Evolutionary conservation across 495 filamentous ascomycete species (phyloP).

Genomic region (Aspergillus indologenus): DNA sequence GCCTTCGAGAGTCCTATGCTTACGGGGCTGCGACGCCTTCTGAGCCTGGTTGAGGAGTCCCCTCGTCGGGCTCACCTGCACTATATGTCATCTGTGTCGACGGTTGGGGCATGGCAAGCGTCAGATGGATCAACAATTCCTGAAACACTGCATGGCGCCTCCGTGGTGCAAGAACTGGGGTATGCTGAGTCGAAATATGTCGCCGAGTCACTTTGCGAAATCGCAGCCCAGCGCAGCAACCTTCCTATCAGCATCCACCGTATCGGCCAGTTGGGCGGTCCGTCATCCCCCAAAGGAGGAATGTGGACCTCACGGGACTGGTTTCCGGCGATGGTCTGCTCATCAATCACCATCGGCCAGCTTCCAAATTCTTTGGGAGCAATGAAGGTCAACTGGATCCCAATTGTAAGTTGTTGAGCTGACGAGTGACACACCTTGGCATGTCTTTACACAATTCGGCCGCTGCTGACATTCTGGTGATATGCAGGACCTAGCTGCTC

Average conservation of each 20-base stretch:
- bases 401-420: conserved; percentile 27
- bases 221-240: conserved; percentile 34
- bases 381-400: conserved; percentile 25
- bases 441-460: neutral
- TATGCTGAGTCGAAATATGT: conserved; percentile 59
- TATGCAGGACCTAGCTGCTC: neutral
- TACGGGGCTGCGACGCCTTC: conserved; percentile 48
- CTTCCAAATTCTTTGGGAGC: conserved; percentile 22
- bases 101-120: conserved; percentile 36
- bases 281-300: conserved; percentile 25
- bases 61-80: conserved; percentile 27
- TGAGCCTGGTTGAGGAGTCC: conserved; percentile 13
- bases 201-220: conserved; percentile 50
- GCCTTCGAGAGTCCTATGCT: conserved; percentile 57
- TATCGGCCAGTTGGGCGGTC: conserved; percentile 58
- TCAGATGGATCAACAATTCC: conserved; percentile 36
- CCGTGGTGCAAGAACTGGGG: conserved; percentile 34
- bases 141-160: conserved; percentile 46
- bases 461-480: neutral
- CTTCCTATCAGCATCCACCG: conserved; percentile 50
- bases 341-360: conserved; percentile 27
- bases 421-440: too few relatives aligned
- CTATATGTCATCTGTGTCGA: conserved; percentile 56
- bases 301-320: conserved; percentile 40
- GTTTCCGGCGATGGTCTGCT: conserved; percentile 35